A percentile compares a stretch with the other conserved stretches of the same genome.
Conservation (phyloP, 2,329 filamentous ascomycete species). For the Didymella segeticola region DNA sequence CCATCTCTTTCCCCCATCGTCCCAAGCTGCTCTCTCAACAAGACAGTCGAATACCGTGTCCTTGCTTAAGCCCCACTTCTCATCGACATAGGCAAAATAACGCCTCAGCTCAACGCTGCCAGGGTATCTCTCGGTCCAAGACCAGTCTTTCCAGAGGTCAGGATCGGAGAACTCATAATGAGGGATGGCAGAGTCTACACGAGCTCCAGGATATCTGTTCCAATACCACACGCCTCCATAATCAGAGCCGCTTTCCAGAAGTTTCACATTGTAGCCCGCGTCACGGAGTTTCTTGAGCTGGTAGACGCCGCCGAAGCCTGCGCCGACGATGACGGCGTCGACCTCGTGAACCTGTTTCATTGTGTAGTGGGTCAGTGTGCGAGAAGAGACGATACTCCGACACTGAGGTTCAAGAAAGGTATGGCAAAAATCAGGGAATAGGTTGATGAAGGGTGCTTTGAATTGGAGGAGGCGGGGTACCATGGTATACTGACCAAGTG, state of each 20-base stretch:
- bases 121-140: constrained; percentile 30
- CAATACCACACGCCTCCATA: constrained; percentile 38
- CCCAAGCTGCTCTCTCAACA: constrained; percentile 53
- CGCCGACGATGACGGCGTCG: constrained; percentile 37
- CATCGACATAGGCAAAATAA: constrained; percentile 30
- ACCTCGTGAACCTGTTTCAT: constrained; percentile 13
- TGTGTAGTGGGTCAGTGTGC: background rate
- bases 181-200: constrained; percentile 31
- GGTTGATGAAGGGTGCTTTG: background rate
- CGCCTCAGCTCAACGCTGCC: constrained; percentile 24
- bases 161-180: constrained; percentile 34
- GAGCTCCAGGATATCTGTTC: constrained; percentile 40
- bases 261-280: constrained; percentile 29
- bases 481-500: background rate
- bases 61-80: constrained; percentile 29
- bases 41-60: constrained; percentile 50
- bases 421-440: background rate
- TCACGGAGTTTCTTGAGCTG: constrained; percentile 35
- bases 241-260: constrained; percentile 27
- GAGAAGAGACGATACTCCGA: background rate
- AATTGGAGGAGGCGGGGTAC: background rate
- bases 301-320: constrained; percentile 40
- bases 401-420: background rate
- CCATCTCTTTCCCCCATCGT: constrained; percentile 51
- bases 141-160: constrained; percentile 27